phyloP scores from a whole-genome alignment of 768 basidiomycete genomes.

The Termitomyces sp. region DNA sequence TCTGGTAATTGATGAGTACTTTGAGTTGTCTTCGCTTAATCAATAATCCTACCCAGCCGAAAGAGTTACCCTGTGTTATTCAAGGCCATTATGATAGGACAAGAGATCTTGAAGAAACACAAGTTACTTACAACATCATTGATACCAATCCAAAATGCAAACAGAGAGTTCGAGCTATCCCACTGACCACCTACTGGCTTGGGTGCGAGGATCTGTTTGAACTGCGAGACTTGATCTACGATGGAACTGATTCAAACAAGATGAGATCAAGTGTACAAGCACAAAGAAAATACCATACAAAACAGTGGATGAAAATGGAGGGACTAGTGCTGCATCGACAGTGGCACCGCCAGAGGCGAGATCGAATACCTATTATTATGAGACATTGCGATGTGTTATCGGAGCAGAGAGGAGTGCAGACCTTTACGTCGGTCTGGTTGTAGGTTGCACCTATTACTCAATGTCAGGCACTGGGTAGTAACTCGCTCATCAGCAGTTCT shows the following conservation, averaged over 20 bases:
- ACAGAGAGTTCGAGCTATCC: constrained; percentile 51
- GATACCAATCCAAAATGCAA: constrained; percentile 66
- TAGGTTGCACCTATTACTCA: constrained; percentile 40
- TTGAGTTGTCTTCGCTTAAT: not conserved
- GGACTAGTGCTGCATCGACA: constrained; percentile 51
- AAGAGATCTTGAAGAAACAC: not conserved
- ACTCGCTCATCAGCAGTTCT: constrained; percentile 4
- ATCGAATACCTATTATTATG: constrained; percentile 34
- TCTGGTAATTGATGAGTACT: constrained; percentile 17
- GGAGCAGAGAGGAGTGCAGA: constrained; percentile 17
- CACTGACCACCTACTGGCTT: constrained; percentile 47
- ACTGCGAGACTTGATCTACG: constrained; percentile 56
- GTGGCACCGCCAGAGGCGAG: constrained; percentile 60
- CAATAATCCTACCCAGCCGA: constrained; percentile 33
- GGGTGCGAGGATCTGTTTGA: constrained; percentile 38
- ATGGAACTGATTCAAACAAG: constrained; percentile 31
- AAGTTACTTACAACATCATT: constrained; percentile 51
- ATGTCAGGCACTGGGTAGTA: not conserved
- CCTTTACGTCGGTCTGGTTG: constrained; percentile 53
- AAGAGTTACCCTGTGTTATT: constrained; percentile 43
- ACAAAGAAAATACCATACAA: constrained; percentile 24
- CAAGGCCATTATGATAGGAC: constrained; percentile 4
- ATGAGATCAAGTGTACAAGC: not conserved
- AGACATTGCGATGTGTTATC: not conserved
- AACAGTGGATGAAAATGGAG: constrained; percentile 45